A percentile compares a stretch with the other conserved stretches of the same genome.
Conservation (phyloP, 768 basidiomycete genomes). For the Panaeolus cyanescens region DNA sequence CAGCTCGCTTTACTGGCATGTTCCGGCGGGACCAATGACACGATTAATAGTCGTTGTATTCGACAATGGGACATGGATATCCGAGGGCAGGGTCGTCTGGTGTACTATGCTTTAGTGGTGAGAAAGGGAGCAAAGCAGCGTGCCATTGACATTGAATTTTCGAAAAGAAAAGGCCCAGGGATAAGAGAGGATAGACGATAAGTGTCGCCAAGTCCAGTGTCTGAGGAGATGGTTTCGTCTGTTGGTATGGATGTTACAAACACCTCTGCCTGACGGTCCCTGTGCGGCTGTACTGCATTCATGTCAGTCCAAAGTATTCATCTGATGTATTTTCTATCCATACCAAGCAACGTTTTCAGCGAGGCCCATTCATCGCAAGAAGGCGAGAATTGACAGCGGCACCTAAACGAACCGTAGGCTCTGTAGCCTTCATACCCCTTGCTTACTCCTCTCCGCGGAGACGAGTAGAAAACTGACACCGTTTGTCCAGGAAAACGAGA, state of each 20-base stretch:
- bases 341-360: background rate
- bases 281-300: background rate
- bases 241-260: too few relatives aligned
- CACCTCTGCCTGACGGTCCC: too few relatives aligned
- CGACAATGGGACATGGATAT: background rate
- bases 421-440: background rate
- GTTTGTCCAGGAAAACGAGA: background rate
- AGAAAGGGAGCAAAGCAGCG: background rate
- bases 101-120: background rate
- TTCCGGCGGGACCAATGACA: background rate
- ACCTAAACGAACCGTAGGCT: slow-evolving; percentile 4
- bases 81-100: background rate
- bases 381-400: background rate
- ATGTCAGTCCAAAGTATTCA: background rate
- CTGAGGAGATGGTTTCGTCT: too few relatives aligned
- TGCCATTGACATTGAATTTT: background rate
- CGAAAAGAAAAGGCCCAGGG: background rate
- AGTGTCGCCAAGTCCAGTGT: background rate
- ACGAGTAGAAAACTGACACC: background rate
- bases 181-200: background rate
- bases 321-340: background rate
- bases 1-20: background rate
- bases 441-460: background rate
- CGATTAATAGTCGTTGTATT: background rate
- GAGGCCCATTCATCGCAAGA: background rate